phyloP scores from a whole-genome alignment of 2,329 filamentous ascomycete genomes.

The Sarocladium oryzae region DNA sequence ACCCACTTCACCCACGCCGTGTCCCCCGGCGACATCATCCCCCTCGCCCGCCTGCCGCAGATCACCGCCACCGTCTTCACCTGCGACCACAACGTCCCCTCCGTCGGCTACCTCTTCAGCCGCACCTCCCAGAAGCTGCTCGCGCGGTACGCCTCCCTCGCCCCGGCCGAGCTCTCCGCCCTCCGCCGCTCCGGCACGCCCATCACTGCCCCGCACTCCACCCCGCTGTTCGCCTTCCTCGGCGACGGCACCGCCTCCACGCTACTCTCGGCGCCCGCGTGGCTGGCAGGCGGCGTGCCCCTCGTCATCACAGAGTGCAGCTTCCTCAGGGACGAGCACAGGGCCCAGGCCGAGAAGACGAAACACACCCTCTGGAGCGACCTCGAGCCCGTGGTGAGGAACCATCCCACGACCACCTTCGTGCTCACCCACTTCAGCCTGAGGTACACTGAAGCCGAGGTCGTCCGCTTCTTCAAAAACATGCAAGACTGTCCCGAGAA shows the following conservation, averaged over 20 bases:
- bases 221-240: slow-evolving; percentile 40
- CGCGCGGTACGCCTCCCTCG: slow-evolving; percentile 27
- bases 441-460: slow-evolving; percentile 34
- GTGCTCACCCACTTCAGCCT: slow-evolving; percentile 42
- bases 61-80: slow-evolving; percentile 35
- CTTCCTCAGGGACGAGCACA: slow-evolving; percentile 37
- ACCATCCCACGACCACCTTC: slow-evolving; percentile 36
- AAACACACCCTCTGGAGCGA: slow-evolving; percentile 42
- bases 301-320: slow-evolving; percentile 46
- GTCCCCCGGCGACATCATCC: slow-evolving; percentile 26
- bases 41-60: slow-evolving; percentile 27
- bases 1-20: slow-evolving; percentile 36
- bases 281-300: slow-evolving; percentile 32
- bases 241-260: slow-evolving; percentile 38
- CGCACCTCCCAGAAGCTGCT: slow-evolving; percentile 31
- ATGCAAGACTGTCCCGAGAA: slow-evolving; percentile 32
- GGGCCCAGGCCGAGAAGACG: slow-evolving; percentile 36
- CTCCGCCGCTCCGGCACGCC: slow-evolving; percentile 30
- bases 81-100: slow-evolving; percentile 42
- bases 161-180: slow-evolving; percentile 29
- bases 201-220: slow-evolving; percentile 32
- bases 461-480: slow-evolving; percentile 34
- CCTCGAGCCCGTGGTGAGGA: slow-evolving; percentile 35
- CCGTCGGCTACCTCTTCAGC: slow-evolving; percentile 40
- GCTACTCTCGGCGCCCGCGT: slow-evolving; percentile 31